Base-by-base conservation (phyloP, 768 basidiomycete species). In the Russula ochroleuca region DNA sequence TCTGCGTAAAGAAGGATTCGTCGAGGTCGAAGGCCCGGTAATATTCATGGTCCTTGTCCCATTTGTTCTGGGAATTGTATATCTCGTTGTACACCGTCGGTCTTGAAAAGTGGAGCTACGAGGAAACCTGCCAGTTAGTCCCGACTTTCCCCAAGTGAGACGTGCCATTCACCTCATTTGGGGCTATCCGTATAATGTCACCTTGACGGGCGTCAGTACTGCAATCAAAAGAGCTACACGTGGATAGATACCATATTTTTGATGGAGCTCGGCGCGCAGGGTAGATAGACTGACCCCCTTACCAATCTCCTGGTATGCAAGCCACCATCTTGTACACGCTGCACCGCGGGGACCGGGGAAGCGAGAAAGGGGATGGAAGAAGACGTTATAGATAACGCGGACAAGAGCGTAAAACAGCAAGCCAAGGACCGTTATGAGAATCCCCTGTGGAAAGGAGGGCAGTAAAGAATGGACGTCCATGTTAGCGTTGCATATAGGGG, bases 21-120 rank as follows among this genome's bases (percentile, higher is more conserved):
- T 72, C 68, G 17, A 71, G 70, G 11, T 73, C 74, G 67, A 80
- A 80, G 57, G 72, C 74, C n/a, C 62, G 59, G 59, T 80, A 80
- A 50, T 77, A 75, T 8, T 51, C 47, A 23, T 72, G 66, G 21
- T 80, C 79, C 62, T 81, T 81, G 28, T 72, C 71, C 62, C 79
- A 74, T 41, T 70, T 73, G 47, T 62, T 62, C 28, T 65, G 64
- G 2, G 31, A 14, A 25, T 45, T 65, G 49, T 65, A 65, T 10
- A 65, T 65, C 33, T 65, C 64, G 13, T 65, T 56, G 54, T 62
- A 65, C 14, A 33, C 64, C 5, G 31, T 38, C 15, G 59, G 64
- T 23, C 49, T 41, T 9, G 64, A 7, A 38, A 65, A 65, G 40
- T 65, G 64, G 13, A 65, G 60, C 64, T 65, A 40, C 7, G 17